Conservation (phyloP, 1,139 yeast genomes). For the Pichia sp. region DNA sequence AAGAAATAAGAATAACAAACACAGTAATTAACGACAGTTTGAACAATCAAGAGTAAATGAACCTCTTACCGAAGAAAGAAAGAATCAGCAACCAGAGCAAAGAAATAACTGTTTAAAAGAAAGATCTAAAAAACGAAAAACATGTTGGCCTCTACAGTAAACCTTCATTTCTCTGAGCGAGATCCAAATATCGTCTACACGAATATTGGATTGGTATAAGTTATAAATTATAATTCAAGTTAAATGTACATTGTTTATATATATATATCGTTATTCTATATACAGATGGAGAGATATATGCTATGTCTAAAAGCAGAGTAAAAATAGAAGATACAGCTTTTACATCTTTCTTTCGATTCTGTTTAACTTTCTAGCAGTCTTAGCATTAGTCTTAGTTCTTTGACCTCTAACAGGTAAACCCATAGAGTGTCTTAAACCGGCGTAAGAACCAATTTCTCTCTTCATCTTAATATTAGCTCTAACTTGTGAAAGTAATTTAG, state of each 20-base stretch:
- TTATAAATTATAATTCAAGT: neutral
- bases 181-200: neutral
- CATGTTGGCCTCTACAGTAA: neutral
- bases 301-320: neutral
- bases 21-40: conserved; percentile 5
- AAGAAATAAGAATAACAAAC: conserved; percentile 1
- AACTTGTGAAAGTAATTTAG: conserved; percentile 72
- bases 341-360: conserved; percentile 51
- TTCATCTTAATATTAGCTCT: conserved; percentile 75
- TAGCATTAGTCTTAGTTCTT: conserved; percentile 82
- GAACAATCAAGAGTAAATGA: neutral
- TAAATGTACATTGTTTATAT: neutral
- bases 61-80: neutral
- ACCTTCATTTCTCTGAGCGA: neutral
- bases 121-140: neutral
- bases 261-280: neutral
- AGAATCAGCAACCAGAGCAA: neutral
- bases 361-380: conserved; percentile 83
- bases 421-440: conserved; percentile 84
- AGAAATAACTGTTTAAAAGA: neutral
- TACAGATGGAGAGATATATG: neutral
- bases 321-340: neutral
- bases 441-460: conserved; percentile 76
- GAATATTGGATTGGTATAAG: neutral
- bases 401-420: conserved; percentile 94